Base-by-base conservation (phyloP, 805 yeast genomes). In the Cyberlindnera galapagoensis region DNA sequence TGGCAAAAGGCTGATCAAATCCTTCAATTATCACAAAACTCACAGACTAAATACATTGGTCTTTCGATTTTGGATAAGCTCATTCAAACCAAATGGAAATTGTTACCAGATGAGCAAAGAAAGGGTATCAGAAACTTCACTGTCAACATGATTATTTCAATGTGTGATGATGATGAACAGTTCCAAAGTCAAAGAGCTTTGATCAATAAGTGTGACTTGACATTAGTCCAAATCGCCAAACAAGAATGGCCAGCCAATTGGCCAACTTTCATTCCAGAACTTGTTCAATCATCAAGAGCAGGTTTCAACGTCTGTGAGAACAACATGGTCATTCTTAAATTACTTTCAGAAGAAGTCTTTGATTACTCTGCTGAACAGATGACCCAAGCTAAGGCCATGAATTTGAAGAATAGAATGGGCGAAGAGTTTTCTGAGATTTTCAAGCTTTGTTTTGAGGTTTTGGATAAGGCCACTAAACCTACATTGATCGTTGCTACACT, bases 161-260 rank as follows among this genome's bases (percentile, higher is more conserved):
- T 90, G 71, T 84, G 95, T 60, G 90, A 85, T 39, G 84, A 84
- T 54, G 94, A 85, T 39, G 63, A 67, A 8, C 67, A 74, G 20
- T 86, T 88, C 52, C 70, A 68, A 30, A 60, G 71, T 25, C 86
- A 86, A 53, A 80, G 79, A 51, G 78, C 96, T 14, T 69, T 92
- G 52, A 85, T 92, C 53, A 85, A 82, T 64, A 92, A 92, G 59
- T 87, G 88, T 49, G 95, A 92, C 61, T 69, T 92, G 52, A 90
- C 97, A 11, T 67, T 92, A 50, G 98, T 92, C 22, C 94, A 88
- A 52, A 80, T 92, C 32, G 74, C 92, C 52, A 92, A 92, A 53
- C 97, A 92, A 62, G 99, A 92, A 57, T 92, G 99, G 99, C 99
- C 99, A 21, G 85, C 80, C 47, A 83, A 88, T 57, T 92, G 99